Base-by-base conservation (phyloP, 2,329 filamentous ascomycete genomes). In the Chalaropsis thielavioides region DNA sequence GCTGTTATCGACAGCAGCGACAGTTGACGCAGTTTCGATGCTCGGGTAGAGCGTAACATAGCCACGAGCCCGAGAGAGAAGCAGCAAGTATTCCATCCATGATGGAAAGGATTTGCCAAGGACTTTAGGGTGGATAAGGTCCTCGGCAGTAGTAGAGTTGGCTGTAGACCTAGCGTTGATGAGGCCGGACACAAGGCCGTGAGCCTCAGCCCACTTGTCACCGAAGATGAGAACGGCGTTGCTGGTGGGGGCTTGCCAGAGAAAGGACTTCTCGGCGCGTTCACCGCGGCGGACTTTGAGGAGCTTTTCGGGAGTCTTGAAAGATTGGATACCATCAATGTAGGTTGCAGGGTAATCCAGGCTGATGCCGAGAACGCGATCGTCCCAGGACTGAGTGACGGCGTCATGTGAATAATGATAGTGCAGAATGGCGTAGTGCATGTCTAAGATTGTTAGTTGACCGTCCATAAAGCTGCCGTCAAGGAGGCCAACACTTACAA, bases 211-310 rank as follows among this genome's bases (percentile, higher is more conserved):
- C 94, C 94, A 99, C 71, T 87, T 91, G 60, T 90, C 83, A 54
- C 92, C 91, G 65, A 94, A 85, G 72, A 92, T 87, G 10, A 99
- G 79, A 11, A 86, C 83, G 0, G 92, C 92, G 68, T 94, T 88
- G 71, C 87, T 89, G 69, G 85, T 88, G 4, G 92, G 92, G 1
- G 86, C 84, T 74, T 96, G 88, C 86, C 91, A 96, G 8, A 95
- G 77, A 71, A 95, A 95, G 0, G 88, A 79, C 10, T 70, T 68
- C 22, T 69, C 68, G 3, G 68, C 72, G 68, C 62, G 65, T 19
- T 71, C 68, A 31, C 68, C 71, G 67, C 44, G 65, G 78, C 80
- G 69, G 70, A 77, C 65, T n/a, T 64, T 51, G 40, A 15, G 58
- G 58, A 7, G 62, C 19, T 13, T 66, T 62, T 31, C 31, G 69